phyloP scores from a whole-genome alignment of 768 basidiomycete species.

The Auriscalpium microsporum region DNA sequence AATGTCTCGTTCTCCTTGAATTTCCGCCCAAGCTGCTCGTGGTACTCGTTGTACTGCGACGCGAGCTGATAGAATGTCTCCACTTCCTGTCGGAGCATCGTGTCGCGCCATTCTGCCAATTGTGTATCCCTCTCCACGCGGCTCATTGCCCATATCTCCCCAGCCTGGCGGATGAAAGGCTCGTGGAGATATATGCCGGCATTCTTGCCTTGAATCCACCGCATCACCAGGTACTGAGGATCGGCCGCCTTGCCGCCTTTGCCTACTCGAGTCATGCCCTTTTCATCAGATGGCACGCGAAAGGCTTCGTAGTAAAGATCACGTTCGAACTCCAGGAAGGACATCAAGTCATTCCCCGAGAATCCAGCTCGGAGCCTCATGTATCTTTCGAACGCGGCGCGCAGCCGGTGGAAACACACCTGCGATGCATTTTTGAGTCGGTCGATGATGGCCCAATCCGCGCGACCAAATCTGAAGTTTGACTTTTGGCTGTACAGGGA shows the following conservation, averaged over 20 bases:
- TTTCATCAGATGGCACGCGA: conserved; percentile 28
- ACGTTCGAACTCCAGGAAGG: conserved; percentile 45
- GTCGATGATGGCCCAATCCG: conserved; percentile 37
- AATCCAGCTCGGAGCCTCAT: background rate
- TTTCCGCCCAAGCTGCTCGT: conserved; percentile 28
- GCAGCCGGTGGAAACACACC: conserved; percentile 16
- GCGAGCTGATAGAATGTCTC: conserved; percentile 24
- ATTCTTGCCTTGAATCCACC: conserved; percentile 38
- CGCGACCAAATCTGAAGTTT: conserved; percentile 18
- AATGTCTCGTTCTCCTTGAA: conserved; percentile 26
- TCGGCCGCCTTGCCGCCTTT: conserved; percentile 28
- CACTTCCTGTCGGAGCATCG: conserved; percentile 27
- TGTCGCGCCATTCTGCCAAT: conserved; percentile 27
- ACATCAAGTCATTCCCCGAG: conserved; percentile 27
- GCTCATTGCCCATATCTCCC: conserved; percentile 31
- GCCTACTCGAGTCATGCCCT: conserved; percentile 41
- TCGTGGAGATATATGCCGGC: conserved; percentile 33
- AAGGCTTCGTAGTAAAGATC: conserved; percentile 38
- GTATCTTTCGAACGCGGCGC: conserved; percentile 24
- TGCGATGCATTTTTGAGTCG: conserved; percentile 20
- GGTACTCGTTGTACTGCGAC: conserved; percentile 32
- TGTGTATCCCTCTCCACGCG: conserved; percentile 19
- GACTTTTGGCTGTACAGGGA: conserved; percentile 33
- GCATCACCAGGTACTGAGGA: conserved; percentile 34
- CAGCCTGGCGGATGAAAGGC: conserved; percentile 17